Percentiles rank a stretch among this genome's conserved stretches.
These are phyloP conservation scores for Cladobotryum mycophilum DNA, from an alignment of 2,329 filamentous ascomycete genomes.

Conservation along the genomic window DNA sequence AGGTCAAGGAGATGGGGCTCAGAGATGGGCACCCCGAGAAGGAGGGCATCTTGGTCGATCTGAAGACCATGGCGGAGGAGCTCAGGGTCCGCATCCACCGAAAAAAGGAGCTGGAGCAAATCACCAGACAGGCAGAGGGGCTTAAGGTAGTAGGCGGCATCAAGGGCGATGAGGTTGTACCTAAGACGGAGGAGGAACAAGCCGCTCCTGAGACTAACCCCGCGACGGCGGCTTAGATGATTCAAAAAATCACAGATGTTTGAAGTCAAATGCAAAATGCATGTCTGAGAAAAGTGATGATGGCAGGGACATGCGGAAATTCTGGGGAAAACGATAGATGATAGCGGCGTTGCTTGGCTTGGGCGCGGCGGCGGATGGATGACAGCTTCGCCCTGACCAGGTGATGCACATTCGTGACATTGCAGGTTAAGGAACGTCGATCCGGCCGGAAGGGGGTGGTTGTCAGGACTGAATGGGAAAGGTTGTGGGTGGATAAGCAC, in stretches of 20 bases:
- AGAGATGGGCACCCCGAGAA: constrained; percentile 82
- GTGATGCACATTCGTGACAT: no score
- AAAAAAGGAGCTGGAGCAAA: constrained; percentile 38
- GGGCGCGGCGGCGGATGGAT: no score
- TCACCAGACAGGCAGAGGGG: constrained; percentile 38
- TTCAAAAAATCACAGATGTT: background rate
- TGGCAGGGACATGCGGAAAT: no score
- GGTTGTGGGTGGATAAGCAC: no score
- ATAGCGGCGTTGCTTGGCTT: no score
- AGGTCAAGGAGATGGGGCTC: constrained; percentile 73
- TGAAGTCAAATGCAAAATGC: background rate
- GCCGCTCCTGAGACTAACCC: constrained; percentile 8
- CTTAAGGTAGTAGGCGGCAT: constrained; percentile 42
- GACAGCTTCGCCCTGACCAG: no score
- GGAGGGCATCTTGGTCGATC: constrained; percentile 70
- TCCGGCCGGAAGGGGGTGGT: no score
- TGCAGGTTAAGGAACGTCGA: no score
- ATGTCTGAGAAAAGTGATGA: background rate
- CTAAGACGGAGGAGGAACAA: constrained; percentile 17
- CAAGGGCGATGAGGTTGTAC: constrained; percentile 31
- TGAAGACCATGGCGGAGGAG: constrained; percentile 56
- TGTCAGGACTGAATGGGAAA: no score
- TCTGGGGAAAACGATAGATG: no score
- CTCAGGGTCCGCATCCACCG: constrained; percentile 44
- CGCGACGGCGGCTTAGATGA: constrained; percentile 4